These are phyloP conservation scores for Epichloe gansuensis DNA, from an alignment of 2,329 filamentous ascomycete species.

Conservation along the genomic window DNA sequence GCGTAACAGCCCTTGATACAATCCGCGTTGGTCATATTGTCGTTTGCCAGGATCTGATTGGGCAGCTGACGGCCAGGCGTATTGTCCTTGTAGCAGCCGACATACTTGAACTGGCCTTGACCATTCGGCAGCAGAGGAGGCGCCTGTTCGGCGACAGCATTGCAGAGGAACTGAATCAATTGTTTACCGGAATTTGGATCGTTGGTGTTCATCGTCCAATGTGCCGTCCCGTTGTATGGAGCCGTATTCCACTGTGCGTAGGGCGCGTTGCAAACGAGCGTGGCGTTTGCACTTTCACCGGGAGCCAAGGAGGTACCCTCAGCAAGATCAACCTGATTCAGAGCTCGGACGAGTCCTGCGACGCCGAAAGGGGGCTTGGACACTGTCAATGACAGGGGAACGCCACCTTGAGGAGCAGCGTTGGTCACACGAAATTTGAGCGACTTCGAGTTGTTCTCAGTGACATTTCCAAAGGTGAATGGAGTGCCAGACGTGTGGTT, in stretches of 20 bases:
- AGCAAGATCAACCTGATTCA: slow-evolving; percentile 43
- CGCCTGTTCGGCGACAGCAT: slow-evolving; percentile 38
- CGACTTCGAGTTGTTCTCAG: slow-evolving; percentile 33
- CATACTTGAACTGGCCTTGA: slow-evolving; percentile 36
- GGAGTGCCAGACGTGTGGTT: slow-evolving; percentile 27
- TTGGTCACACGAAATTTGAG: slow-evolving; percentile 43
- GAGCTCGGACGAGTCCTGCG: slow-evolving; percentile 37
- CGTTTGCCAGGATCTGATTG: slow-evolving; percentile 26
- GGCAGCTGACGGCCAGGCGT: slow-evolving; percentile 40
- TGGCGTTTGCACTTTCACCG: slow-evolving; percentile 37
- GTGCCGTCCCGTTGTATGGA: slow-evolving; percentile 32
- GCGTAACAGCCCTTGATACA: slow-evolving; percentile 32
- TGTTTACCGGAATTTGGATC: slow-evolving; percentile 40
- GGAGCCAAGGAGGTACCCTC: slow-evolving; percentile 40
- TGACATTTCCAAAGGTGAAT: slow-evolving; percentile 44
- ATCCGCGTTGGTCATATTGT: slow-evolving; percentile 27
- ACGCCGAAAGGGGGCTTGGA: slow-evolving; percentile 48
- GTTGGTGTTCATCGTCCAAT: slow-evolving; percentile 46
- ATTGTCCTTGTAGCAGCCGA: slow-evolving; percentile 43
- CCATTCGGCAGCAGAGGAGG: slow-evolving; percentile 32
- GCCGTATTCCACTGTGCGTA: slow-evolving; percentile 44
- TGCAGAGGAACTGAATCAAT: slow-evolving; percentile 37
- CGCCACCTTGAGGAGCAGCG: slow-evolving; percentile 29
- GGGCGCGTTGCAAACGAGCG: slow-evolving; percentile 40
- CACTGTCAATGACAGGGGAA: slow-evolving; percentile 40